Conservation (phyloP, 2,329 filamentous ascomycete genomes). For the Aspergillus oerlinghausenensis region DNA sequence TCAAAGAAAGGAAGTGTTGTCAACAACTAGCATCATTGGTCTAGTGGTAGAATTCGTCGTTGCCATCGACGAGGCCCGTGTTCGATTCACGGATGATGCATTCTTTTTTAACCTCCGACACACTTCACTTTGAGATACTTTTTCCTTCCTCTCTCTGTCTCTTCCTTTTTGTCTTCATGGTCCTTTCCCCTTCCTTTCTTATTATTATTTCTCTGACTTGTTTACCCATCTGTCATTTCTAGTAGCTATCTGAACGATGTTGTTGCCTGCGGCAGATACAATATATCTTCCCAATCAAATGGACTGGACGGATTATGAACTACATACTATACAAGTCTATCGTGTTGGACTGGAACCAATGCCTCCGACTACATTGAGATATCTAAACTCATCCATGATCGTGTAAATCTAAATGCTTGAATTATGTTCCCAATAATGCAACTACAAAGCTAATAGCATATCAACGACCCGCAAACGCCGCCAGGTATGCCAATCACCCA, state of each 20-base stretch:
- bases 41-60: constrained; percentile 44
- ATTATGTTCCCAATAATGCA: not conserved
- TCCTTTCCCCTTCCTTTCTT: not conserved
- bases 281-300: too few species aligned
- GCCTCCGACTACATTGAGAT: not conserved
- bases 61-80: constrained; percentile 45
- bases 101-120: not conserved
- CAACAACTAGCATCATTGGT: constrained; percentile 36
- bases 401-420: not conserved
- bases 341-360: not conserved
- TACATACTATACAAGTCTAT: too few species aligned
- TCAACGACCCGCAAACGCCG: not conserved
- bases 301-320: too few species aligned
- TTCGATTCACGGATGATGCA: constrained; percentile 45
- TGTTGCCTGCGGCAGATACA: too few species aligned
- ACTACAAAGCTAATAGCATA: constrained; percentile 17
- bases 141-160: not conserved
- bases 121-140: too few species aligned
- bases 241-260: not conserved
- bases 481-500: constrained; percentile 3
- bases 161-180: not conserved
- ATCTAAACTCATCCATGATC: not conserved
- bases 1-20: not conserved
- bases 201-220: not conserved
- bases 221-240: not conserved